phyloP scores from a whole-genome alignment of 2,329 filamentous ascomycete species.

The Xylariaceae sp. region DNA sequence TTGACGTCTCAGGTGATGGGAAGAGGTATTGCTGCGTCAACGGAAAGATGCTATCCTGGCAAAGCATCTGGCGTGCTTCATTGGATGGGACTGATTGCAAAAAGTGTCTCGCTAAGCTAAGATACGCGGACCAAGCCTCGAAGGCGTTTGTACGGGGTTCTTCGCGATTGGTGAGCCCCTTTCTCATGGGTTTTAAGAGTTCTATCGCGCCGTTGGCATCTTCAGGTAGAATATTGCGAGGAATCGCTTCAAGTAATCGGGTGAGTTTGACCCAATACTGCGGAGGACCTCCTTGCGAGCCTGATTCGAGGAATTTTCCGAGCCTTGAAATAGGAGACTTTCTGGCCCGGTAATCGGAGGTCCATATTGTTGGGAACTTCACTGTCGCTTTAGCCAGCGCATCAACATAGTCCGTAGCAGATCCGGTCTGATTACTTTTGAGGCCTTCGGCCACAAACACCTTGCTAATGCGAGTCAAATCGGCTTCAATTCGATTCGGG shows the following conservation, averaged over 20 bases:
- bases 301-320: slow-evolving; percentile 70
- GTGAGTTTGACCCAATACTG: slow-evolving; percentile 70
- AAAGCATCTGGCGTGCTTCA: slow-evolving; percentile 43
- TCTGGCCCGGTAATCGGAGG: slow-evolving; percentile 50
- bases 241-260: slow-evolving; percentile 57
- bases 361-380: slow-evolving; percentile 68
- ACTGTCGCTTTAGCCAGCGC: slow-evolving; percentile 64
- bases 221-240: slow-evolving; percentile 49
- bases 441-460: slow-evolving; percentile 70
- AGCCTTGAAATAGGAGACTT: slow-evolving; percentile 55
- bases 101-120: slow-evolving; percentile 57
- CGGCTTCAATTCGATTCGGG: slow-evolving; percentile 44
- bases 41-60: slow-evolving; percentile 49
- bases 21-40: slow-evolving; percentile 53
- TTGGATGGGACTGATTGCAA: slow-evolving; percentile 42
- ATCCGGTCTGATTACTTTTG: slow-evolving; percentile 67
- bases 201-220: slow-evolving; percentile 51
- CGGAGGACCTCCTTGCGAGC: slow-evolving; percentile 71
- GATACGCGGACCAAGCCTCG: slow-evolving; percentile 71
- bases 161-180: slow-evolving; percentile 68
- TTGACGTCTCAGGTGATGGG: slow-evolving; percentile 39
- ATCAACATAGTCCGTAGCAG: slow-evolving; percentile 66
- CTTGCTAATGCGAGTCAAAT: slow-evolving; percentile 50
- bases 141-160: slow-evolving; percentile 66
- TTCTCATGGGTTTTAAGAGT: slow-evolving; percentile 63